These are phyloP conservation scores for Edaphochlamys debaryana DNA, from an alignment of 139 green algal genomes.

Conservation along the genomic window DNA sequence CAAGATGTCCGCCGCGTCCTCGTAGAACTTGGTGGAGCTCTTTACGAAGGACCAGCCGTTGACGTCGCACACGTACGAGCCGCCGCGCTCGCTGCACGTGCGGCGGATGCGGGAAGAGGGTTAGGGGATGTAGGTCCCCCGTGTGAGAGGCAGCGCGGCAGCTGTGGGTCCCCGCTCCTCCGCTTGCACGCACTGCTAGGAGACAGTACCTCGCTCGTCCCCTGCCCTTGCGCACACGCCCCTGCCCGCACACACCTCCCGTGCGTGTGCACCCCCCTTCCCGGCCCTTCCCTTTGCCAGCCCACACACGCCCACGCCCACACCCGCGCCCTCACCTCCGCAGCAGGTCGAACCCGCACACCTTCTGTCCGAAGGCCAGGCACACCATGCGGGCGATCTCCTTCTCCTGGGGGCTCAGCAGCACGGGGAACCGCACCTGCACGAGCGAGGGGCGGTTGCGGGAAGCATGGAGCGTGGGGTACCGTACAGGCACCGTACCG, in stretches of 20 bases:
- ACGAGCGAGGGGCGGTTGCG: not conserved
- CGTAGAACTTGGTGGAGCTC: conserved; percentile 97
- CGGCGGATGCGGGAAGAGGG: too few relatives aligned
- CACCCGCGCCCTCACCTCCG: conserved; percentile 46
- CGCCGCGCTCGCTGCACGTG: conserved; percentile 31
- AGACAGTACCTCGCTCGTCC: too few relatives aligned
- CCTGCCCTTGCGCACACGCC: too few relatives aligned
- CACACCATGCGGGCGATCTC: conserved; percentile 95
- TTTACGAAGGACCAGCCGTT: conserved; percentile 99
- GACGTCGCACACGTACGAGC: conserved; percentile 96
- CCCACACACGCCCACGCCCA: not conserved
- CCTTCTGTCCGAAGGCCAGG: conserved; percentile 95
- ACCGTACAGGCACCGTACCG: too few relatives aligned
- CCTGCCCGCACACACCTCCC: too few relatives aligned
- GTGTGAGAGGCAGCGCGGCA: too few relatives aligned
- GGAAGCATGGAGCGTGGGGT: not conserved
- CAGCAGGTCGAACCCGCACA: conserved; percentile 96
- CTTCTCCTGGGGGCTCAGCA: conserved; percentile 88
- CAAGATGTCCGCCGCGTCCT: conserved; percentile 82
- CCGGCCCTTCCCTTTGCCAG: too few relatives aligned
- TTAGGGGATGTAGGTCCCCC: too few relatives aligned
- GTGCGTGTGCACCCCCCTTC: too few relatives aligned
- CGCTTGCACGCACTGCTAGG: too few relatives aligned
- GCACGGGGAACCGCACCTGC: conserved; percentile 85
- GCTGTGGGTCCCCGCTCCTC: too few relatives aligned